Percentiles rank a stretch among this genome's conserved stretches.
Conservation (phyloP, 495 filamentous ascomycete species). For the Acidomyces sp. region DNA sequence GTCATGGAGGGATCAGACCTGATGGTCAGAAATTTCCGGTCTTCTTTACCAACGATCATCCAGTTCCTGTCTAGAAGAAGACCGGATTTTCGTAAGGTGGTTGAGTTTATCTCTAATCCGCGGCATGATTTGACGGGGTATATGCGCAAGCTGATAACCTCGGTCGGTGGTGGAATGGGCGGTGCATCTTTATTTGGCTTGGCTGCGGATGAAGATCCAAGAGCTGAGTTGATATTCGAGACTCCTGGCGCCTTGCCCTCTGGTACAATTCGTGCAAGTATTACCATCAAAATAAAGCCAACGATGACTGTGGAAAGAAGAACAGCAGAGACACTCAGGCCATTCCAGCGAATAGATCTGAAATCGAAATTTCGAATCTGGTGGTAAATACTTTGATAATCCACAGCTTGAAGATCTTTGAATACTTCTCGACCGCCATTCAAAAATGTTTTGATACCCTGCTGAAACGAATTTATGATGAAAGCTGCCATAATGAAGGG, state of each 20-base stretch:
- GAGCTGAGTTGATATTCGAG: background rate
- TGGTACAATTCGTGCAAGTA: conserved; percentile 1
- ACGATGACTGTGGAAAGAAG: conserved; percentile 4
- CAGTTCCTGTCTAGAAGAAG: conserved; percentile 31
- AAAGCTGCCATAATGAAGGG: no score
- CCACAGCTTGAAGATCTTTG: conserved; percentile 1
- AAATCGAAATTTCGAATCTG: conserved; percentile 7
- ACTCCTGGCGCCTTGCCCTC: background rate
- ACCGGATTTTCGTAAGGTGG: conserved; percentile 25
- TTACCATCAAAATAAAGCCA: conserved; percentile 4
- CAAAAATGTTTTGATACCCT: background rate
- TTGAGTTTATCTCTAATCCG: conserved; percentile 23
- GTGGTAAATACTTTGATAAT: background rate
- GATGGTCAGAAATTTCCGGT: conserved; percentile 31
- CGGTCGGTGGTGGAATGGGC: conserved; percentile 22
- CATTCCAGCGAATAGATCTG: conserved; percentile 1
- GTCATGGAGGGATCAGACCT: conserved; percentile 29
- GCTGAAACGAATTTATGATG: background rate
- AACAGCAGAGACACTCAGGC: conserved; percentile 1
- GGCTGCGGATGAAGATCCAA: conserved; percentile 2
- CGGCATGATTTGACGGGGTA: conserved; percentile 34
- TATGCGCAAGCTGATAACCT: conserved; percentile 26
- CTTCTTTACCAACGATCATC: conserved; percentile 30
- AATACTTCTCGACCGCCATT: background rate
- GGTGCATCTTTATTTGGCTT: conserved; percentile 9